Conservation (phyloP, 1,284 basidiomycete species). For the Cutaneotrichosporon cavernicola region DNA sequence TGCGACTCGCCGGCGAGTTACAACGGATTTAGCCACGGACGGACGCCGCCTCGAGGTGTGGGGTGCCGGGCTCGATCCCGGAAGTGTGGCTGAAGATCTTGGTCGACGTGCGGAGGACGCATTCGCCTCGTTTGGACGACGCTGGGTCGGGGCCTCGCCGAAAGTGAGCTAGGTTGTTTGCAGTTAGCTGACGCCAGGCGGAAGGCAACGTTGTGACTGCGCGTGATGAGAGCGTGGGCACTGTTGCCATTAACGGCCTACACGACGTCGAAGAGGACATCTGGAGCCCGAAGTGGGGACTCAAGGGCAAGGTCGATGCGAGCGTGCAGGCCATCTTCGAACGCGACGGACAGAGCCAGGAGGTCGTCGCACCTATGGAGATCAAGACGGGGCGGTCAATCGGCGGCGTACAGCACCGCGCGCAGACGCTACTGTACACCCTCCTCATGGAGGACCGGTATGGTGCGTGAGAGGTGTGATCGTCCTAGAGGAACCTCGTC, state of each 20-base stretch:
- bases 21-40: slow-evolving; percentile 42
- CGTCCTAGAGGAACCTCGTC: neutral
- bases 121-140: slow-evolving; percentile 46
- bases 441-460: slow-evolving; percentile 88
- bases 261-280: slow-evolving; percentile 96
- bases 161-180: slow-evolving; percentile 1
- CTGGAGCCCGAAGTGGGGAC: slow-evolving; percentile 89
- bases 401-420: slow-evolving; percentile 85
- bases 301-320: slow-evolving; percentile 95
- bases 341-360: slow-evolving; percentile 30
- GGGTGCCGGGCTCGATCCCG: slow-evolving; percentile 47
- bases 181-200: slow-evolving; percentile 16
- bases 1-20: slow-evolving; percentile 36
- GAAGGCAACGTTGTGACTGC: slow-evolving; percentile 16
- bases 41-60: slow-evolving; percentile 47
- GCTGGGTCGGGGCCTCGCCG: slow-evolving; percentile 37
- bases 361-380: slow-evolving; percentile 67
- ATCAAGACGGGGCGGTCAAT: slow-evolving; percentile 87
- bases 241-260: slow-evolving; percentile 68
- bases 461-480: slow-evolving; percentile 55
- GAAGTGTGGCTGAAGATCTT: slow-evolving; percentile 48
- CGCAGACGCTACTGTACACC: slow-evolving; percentile 97
- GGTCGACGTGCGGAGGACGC: slow-evolving; percentile 41
- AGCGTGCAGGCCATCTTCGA: slow-evolving; percentile 71
- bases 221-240: slow-evolving; percentile 31